Percentiles rank a stretch among this genome's conserved stretches.
Conservation (phyloP, 768 basidiomycete species). For the Kwoniella bestiolae region DNA sequence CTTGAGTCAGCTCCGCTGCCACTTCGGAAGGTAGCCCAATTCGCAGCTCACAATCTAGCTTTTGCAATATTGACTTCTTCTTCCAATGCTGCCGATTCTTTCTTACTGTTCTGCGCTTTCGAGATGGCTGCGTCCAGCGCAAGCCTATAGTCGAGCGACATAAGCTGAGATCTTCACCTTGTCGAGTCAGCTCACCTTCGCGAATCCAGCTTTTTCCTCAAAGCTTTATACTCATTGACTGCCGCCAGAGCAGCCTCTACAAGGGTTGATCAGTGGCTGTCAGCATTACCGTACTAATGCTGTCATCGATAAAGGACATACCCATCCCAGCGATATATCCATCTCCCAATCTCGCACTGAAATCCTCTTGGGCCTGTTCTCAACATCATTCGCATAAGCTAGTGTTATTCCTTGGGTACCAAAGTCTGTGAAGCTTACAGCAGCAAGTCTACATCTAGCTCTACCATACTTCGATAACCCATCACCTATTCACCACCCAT, state of each 20-base stretch:
- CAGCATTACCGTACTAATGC: background rate
- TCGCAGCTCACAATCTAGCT: constrained; percentile 69
- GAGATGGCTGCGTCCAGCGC: constrained; percentile 75
- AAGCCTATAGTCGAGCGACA: constrained; percentile 62
- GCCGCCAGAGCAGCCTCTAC: constrained; percentile 66
- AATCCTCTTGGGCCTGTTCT: constrained; percentile 70
- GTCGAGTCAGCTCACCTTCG: constrained; percentile 64
- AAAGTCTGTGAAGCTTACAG: constrained; percentile 58
- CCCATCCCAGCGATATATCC: constrained; percentile 71
- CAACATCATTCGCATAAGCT: background rate
- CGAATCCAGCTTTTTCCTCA: constrained; percentile 85
- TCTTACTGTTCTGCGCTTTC: constrained; percentile 76
- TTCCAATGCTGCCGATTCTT: constrained; percentile 75
- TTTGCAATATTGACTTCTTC: constrained; percentile 76
- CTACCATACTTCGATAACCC: constrained; percentile 75
- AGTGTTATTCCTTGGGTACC: background rate
- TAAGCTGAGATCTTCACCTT: constrained; percentile 9
- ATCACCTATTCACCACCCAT: constrained; percentile 62
- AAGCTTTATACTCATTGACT: constrained; percentile 78
- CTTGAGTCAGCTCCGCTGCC: background rate
- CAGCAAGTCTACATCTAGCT: constrained; percentile 82
- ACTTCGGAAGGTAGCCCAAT: background rate
- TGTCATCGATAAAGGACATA: constrained; percentile 13
- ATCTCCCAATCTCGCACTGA: constrained; percentile 71
- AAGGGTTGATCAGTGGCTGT: background rate